A percentile compares a stretch with the other conserved stretches of the same genome.
Conservation (phyloP, 352 stramenopile species). For the Phytophthora tubulina region DNA sequence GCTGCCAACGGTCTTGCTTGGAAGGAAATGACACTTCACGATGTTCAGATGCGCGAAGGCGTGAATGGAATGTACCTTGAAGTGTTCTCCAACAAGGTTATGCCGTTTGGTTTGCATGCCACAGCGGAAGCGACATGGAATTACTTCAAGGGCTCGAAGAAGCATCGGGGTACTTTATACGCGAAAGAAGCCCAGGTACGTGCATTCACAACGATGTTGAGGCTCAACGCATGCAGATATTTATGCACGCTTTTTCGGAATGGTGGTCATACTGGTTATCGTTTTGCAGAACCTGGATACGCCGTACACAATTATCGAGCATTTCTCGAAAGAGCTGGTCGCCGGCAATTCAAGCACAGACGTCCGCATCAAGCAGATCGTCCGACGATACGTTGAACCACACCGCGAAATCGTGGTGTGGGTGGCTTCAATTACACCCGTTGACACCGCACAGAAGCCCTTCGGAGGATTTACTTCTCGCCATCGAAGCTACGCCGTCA, state of each 20-base stretch:
- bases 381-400: conserved; percentile 69
- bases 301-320: conserved; percentile 66
- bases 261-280: not conserved
- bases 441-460: conserved; percentile 55
- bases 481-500: conserved; percentile 68
- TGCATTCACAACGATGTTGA: not conserved
- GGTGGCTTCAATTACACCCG: conserved; percentile 59
- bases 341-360: conserved; percentile 58
- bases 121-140: conserved; percentile 45
- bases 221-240: not conserved
- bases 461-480: conserved; percentile 47
- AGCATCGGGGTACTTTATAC: conserved; percentile 46
- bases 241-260: not conserved
- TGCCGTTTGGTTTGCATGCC: conserved; percentile 39
- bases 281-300: conserved; percentile 40
- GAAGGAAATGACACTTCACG: conserved; percentile 40
- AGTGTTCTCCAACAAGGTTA: conserved; percentile 42
- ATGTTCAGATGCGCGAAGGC: conserved; percentile 38
- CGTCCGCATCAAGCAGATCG: conserved; percentile 67
- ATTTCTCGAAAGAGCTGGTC: conserved; percentile 67
- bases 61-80: conserved; percentile 41
- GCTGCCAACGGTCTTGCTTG: conserved; percentile 36
- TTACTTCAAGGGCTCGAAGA: conserved; percentile 48
- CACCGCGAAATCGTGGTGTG: conserved; percentile 71
- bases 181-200: conserved; percentile 44